Conservation (phyloP, 2,329 filamentous ascomycete species). For the Clarireedia homoeocarpa region DNA sequence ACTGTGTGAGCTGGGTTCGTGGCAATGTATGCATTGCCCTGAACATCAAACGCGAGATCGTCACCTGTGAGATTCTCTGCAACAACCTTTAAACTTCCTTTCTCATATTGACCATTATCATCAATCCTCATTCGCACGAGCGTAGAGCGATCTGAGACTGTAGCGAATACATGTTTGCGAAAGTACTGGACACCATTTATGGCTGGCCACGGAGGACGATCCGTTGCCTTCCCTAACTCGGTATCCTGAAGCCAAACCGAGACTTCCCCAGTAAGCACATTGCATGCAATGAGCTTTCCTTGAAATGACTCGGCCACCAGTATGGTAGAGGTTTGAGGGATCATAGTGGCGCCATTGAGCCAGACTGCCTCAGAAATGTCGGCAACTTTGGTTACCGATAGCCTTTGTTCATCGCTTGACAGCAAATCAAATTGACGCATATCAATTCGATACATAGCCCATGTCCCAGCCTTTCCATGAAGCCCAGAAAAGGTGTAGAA, state of each 20-base stretch:
- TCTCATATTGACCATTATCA: background rate
- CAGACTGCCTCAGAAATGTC: background rate
- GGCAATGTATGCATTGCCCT: background rate
- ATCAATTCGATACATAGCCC: background rate
- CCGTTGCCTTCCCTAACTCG: background rate
- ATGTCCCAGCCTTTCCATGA: background rate
- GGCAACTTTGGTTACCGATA: background rate
- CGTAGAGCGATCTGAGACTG: background rate
- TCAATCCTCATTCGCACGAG: background rate
- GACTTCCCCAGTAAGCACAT: background rate
- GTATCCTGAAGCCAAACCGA: background rate
- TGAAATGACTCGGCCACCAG: background rate
- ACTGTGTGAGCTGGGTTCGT: background rate
- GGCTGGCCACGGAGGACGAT: background rate
- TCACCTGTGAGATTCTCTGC: background rate
- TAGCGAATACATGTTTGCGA: background rate
- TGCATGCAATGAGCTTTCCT: background rate
- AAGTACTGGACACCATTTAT: slow-evolving; percentile 2
- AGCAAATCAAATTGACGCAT: background rate
- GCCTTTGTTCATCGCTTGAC: background rate
- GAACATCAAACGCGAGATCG: background rate
- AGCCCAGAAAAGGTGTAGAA: slow-evolving; percentile 1
- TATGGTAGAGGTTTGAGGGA: background rate
- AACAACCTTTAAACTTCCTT: background rate
- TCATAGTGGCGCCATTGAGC: background rate